Evolutionary conservation across 164 flowering plant species (phyloP), one percentile per base, ranked within the genome.

Genomic region (Magnolia sinica): DNA sequence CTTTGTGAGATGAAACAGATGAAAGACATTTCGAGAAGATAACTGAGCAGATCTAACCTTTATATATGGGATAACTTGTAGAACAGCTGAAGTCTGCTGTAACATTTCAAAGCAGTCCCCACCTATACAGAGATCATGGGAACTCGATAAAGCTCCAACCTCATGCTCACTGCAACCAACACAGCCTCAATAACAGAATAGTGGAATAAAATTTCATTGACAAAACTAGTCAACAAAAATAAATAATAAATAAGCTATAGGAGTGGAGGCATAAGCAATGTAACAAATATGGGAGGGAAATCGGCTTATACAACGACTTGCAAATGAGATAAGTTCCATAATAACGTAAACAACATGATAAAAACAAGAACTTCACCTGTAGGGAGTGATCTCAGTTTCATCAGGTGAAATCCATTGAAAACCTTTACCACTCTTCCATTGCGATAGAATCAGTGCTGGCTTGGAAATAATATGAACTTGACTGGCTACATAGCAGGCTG

Each of bases 401-500:
- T 94, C 98, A 2, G 95, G 98, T 55, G 99, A 92, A 76, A 90
- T 81, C 99, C 99, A 96, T 68, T 89, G 85, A 73, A 81, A 92
- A 23, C 84, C 90, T 68, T 72, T 81, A 69, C 82, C 77, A 64
- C 64, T 76, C 78, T 73, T 89, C 63, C 82, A 65, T 55, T 84
- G 89, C 71, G 81, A 50, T 67, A 96, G 91, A 83, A 96, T 92
- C 71, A 96, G 78, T 52, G 91, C 76, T 71, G 95, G 95, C 75
- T 89, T 94, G 52, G 97, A 86, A 76, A 94, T 86, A 70, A 96
- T 94, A 86, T 91, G 90, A 74, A 96, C 99, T 91, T 96, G 97
- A 75, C 92, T 75, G 75, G 97, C 99, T 76, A 96, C 99, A 86
- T 96, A 94, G 85, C 98, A 94, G 71, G 99, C 99, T 68, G 98